Evolutionary conservation across 768 basidiomycete species (phyloP).

Genomic region (Amylocystis lapponica): DNA sequence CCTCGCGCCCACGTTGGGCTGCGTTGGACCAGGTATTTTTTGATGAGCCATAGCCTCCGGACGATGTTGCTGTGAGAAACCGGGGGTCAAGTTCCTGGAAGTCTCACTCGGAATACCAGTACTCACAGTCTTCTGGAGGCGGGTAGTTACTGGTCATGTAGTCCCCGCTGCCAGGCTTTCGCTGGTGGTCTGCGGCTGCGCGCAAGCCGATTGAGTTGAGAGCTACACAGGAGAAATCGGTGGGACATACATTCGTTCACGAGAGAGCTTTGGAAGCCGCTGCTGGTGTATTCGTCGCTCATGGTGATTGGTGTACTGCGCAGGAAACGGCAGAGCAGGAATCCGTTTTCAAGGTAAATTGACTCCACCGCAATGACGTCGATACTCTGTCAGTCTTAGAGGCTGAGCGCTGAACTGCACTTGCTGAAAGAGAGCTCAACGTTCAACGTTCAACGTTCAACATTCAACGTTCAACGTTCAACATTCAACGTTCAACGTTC

Average conservation of each 20-base stretch:
- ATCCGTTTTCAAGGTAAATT: no score
- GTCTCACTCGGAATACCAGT: background rate
- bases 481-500: no score
- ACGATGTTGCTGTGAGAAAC: constrained; percentile 17
- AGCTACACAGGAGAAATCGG: background rate
- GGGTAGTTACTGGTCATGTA: constrained; percentile 22
- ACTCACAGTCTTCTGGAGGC: constrained; percentile 19
- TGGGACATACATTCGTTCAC: background rate
- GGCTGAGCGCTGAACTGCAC: no score
- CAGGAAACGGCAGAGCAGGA: background rate
- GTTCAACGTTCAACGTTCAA: no score
- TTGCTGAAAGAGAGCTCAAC: no score
- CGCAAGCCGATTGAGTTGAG: background rate
- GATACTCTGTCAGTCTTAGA: no score
- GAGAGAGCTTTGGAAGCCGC: background rate
- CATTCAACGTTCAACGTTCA: no score
- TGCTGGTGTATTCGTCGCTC: constrained; percentile 2
- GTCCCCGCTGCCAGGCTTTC: background rate
- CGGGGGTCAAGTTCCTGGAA: background rate
- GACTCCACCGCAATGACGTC: no score
- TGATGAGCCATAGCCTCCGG: constrained; percentile 23
- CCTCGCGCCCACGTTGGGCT: constrained; percentile 11
- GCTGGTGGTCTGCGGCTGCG: no score
- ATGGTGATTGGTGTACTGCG: background rate
- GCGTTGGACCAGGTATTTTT: constrained; percentile 10